A percentile compares a stretch with the other conserved stretches of the same genome.
These are phyloP conservation scores for Vigna hirtella DNA, from an alignment of 306 rosid species.

Conservation along the genomic window DNA sequence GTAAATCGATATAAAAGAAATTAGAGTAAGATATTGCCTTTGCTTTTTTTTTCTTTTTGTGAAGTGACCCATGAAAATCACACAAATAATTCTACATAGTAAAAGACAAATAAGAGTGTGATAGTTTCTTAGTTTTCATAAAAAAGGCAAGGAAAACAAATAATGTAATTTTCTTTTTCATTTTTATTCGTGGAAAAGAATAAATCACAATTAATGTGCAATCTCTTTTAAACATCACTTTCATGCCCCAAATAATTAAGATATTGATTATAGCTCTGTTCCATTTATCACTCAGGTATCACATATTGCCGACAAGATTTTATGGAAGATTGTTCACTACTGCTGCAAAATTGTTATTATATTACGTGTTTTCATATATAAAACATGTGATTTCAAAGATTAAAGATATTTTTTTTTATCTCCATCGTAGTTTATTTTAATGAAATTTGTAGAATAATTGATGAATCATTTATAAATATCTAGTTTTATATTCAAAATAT, in stretches of 20 bases:
- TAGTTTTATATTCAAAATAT: too few relatives aligned
- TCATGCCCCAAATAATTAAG: constrained; percentile 9
- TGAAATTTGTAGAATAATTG: too few relatives aligned
- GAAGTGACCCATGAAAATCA: neutral
- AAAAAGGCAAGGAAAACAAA: neutral
- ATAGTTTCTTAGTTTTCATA: neutral
- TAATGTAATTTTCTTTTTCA: neutral
- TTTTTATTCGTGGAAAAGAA: constrained; percentile 21
- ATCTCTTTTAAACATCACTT: constrained; percentile 17
- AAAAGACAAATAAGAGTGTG: neutral
- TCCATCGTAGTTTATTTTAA: too few relatives aligned
- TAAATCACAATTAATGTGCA: constrained; percentile 12
- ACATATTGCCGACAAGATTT: constrained; percentile 48
- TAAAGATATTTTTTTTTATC: too few relatives aligned
- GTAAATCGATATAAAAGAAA: too few relatives aligned
- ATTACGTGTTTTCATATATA: too few relatives aligned
- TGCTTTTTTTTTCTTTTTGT: too few relatives aligned
- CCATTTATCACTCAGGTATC: constrained; percentile 26
- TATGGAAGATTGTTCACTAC: constrained; percentile 8
- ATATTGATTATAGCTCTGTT: constrained; percentile 11
- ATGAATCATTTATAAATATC: too few relatives aligned
- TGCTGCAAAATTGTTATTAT: neutral
- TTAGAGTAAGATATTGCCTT: too few relatives aligned
- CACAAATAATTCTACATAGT: neutral
- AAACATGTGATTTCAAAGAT: too few relatives aligned